phyloP scores from a whole-genome alignment of 306 rosid species.

The Bauhinia variegata region DNA sequence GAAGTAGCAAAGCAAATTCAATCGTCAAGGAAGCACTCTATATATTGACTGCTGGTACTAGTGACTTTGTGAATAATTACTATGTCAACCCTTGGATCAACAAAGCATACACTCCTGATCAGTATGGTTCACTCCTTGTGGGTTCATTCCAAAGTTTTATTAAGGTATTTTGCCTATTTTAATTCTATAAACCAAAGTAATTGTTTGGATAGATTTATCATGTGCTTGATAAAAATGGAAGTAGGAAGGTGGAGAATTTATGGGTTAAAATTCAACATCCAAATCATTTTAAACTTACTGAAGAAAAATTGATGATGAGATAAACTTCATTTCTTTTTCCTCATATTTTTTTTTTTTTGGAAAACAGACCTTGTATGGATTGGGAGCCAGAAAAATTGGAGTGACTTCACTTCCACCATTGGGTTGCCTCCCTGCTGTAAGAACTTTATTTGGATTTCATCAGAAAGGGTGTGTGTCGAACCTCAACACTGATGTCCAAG shows the following conservation, averaged over 20 bases:
- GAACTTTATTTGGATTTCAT: conserved; percentile 64
- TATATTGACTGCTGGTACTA: conserved; percentile 76
- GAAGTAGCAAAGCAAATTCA: conserved; percentile 67
- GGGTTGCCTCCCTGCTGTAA: conserved; percentile 87
- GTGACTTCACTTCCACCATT: conserved; percentile 94
- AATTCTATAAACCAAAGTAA: neutral
- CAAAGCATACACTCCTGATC: conserved; percentile 68
- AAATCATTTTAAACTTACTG: too few species aligned
- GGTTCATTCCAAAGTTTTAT: conserved; percentile 61
- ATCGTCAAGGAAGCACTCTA: conserved; percentile 73
- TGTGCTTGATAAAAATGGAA: too few species aligned
- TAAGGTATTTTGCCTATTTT: conserved; percentile 49
- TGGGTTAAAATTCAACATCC: too few species aligned
- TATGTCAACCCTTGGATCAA: conserved; percentile 76
- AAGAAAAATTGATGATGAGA: too few species aligned
- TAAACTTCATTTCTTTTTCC: too few species aligned
- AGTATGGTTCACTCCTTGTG: conserved; percentile 59
- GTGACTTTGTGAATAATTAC: conserved; percentile 89
- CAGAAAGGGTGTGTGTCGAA: conserved; percentile 70
- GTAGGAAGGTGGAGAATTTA: too few species aligned
- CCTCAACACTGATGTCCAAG: conserved; percentile 73
- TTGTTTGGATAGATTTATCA: neutral
- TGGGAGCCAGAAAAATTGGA: conserved; percentile 88
- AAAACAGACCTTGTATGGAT: conserved; percentile 65
- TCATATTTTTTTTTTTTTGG: conserved; percentile 22